Base-by-base conservation (phyloP, 192 early-diverging fungal genomes). In the Coemansia sp. region DNA sequence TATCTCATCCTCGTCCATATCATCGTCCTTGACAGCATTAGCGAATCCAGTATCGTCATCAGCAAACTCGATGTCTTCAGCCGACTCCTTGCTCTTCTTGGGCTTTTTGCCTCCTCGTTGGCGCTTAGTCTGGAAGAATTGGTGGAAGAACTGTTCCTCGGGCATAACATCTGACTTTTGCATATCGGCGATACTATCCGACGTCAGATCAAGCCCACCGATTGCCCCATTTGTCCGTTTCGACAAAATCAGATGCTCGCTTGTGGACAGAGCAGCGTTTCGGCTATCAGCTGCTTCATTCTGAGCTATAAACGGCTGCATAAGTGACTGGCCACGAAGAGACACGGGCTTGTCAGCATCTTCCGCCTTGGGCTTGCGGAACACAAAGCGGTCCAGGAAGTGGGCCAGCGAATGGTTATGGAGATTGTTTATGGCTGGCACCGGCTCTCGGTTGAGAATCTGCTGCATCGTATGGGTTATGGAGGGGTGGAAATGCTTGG, bases 361-460 rank as follows among this genome's bases (percentile, higher is more conserved):
- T n/a, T 61, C 53, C 56, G 88, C 87, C 77, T 94, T 95, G 39
- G 95, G 88, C 80, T 93, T 93, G 72, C 93, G 91, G 79, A 86
- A 95, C 20, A 96, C 90, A 82, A 98, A 96, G 37, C 89, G 82
- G 61, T 98, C 94, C 44, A 98, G 83, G 81, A 98, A 98, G 59
- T 94, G 91, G 45, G 87, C 77, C 39, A 96, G 75, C 11, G 93
- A 93, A 72, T 94, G 92, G 63, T 88, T 89, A 63, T 91, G 89
- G 50, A 98, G 81, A 52, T 94, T 91, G 58, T 14, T 72, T 35
- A 86, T 82, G 3, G 81, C 65, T 15, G 70, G 40, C 38, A 94
- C 92, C 21, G 81, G 78, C 60, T 86, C 68, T 14, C 87, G 81
- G 14, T 82, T 77, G 38, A 93, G 72, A 18, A 97, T 75, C 37